These are phyloP conservation scores for Mallotus repandus DNA, from an alignment of 441 rosid genomes.

Conservation along the genomic window DNA sequence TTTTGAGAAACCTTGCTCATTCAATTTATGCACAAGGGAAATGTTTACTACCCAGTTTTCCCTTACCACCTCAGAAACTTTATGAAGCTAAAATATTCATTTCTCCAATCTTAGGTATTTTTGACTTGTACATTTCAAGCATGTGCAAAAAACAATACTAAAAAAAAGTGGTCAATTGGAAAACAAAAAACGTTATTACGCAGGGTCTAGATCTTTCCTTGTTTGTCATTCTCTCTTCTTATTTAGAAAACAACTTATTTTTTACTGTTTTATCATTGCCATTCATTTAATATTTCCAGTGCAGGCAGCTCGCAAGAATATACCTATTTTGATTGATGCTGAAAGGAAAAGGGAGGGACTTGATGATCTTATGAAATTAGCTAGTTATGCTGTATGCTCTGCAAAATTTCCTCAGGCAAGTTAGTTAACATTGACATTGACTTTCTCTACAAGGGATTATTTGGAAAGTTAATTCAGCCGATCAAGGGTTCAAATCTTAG, in stretches of 20 bases:
- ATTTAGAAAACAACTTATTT: background rate
- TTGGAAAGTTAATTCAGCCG: slow-evolving; percentile 3
- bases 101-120: background rate
- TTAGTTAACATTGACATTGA: slow-evolving; percentile 8
- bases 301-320: slow-evolving; percentile 70
- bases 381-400: slow-evolving; percentile 71
- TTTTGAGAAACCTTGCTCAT: background rate
- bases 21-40: background rate
- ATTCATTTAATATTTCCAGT: slow-evolving; percentile 34
- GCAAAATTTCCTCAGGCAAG: slow-evolving; percentile 80
- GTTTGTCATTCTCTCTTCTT: background rate
- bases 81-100: background rate
- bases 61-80: background rate
- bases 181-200: too few species aligned
- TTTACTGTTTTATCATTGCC: slow-evolving; percentile 10
- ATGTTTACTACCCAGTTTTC: background rate
- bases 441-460: background rate
- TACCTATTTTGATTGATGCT: slow-evolving; percentile 72
- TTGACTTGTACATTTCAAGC: background rate
- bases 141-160: background rate
- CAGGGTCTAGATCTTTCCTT: background rate
- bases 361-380: slow-evolving; percentile 62
- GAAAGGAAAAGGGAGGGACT: slow-evolving; percentile 69
- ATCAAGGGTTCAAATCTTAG: background rate
- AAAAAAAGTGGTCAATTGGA: too few species aligned